phyloP scores from a whole-genome alignment of 2,329 filamentous ascomycete genomes.

The Cercospora nicotianae region DNA sequence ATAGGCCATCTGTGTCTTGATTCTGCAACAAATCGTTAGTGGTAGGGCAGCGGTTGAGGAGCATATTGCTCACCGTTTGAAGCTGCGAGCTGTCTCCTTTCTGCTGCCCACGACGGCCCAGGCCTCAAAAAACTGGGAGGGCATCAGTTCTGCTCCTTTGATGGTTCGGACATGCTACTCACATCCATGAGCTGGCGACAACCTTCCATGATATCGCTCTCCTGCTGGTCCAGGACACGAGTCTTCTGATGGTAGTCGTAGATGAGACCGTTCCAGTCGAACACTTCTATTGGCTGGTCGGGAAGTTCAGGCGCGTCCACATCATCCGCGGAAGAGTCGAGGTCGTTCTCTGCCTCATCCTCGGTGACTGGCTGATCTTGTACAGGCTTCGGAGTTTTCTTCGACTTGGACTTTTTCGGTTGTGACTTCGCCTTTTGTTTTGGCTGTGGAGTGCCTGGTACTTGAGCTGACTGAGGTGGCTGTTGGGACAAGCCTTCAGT shows the following conservation, averaged over 20 bases:
- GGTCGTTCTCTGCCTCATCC: slow-evolving; percentile 1
- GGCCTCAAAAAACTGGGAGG: slow-evolving; percentile 67
- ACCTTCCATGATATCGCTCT: slow-evolving; percentile 51
- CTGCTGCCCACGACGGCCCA: slow-evolving; percentile 74
- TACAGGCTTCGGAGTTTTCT: background rate
- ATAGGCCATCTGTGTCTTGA: slow-evolving; percentile 75
- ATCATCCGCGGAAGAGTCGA: slow-evolving; percentile 13
- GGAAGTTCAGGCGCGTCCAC: slow-evolving; percentile 25
- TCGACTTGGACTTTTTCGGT: background rate
- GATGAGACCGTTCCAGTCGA: slow-evolving; percentile 79
- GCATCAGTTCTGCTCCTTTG: background rate
- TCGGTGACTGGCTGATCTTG: background rate
- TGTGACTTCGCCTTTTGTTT: background rate
- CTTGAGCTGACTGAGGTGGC: slow-evolving; percentile 15
- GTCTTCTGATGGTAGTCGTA: slow-evolving; percentile 67
- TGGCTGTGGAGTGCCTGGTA: background rate
- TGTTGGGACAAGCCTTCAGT: slow-evolving; percentile 6
- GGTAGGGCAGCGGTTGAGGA: background rate
- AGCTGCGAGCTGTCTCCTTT: slow-evolving; percentile 73
- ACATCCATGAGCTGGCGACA: slow-evolving; percentile 60
- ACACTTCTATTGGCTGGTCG: slow-evolving; percentile 50
- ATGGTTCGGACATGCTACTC: slow-evolving; percentile 22
- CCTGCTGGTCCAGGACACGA: slow-evolving; percentile 60
- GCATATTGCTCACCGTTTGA: slow-evolving; percentile 63
- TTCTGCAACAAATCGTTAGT: slow-evolving; percentile 46